These are phyloP conservation scores for Scenedesmus sp. DNA, from an alignment of 163 green algal genomes.

Conservation along the genomic window DNA sequence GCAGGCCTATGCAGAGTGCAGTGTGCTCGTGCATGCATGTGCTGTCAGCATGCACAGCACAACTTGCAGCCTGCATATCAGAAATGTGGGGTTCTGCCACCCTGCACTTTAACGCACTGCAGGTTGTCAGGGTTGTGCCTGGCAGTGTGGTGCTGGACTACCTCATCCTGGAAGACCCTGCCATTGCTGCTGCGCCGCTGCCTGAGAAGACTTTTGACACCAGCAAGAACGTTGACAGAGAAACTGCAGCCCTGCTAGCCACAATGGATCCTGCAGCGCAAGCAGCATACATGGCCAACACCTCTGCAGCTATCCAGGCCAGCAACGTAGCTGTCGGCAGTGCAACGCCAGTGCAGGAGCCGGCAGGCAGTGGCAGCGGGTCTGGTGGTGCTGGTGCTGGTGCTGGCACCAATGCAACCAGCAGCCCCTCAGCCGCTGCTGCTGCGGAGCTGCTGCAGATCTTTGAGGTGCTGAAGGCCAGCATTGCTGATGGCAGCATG, in stretches of 20 bases:
- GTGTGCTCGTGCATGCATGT: background rate
- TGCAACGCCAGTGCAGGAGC: background rate
- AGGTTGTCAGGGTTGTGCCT: slow-evolving; percentile 21
- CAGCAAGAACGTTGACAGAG: slow-evolving; percentile 29
- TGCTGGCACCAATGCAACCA: background rate
- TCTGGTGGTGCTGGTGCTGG: background rate
- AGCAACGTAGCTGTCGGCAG: background rate
- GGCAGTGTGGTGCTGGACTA: slow-evolving; percentile 17
- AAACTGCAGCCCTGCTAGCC: background rate
- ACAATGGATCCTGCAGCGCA: background rate
- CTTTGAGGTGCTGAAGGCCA: slow-evolving; percentile 7
- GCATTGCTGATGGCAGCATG: slow-evolving; percentile 18
- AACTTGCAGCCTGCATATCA: background rate
- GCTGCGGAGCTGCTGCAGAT: slow-evolving; percentile 17
- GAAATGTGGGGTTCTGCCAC: background rate
- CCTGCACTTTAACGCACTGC: background rate
- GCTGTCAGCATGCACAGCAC: background rate
- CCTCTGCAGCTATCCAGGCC: background rate
- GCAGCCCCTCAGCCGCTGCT: background rate
- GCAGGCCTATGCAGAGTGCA: background rate
- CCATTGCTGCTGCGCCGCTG: background rate
- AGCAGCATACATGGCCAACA: background rate
- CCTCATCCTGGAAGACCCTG: slow-evolving; percentile 17
- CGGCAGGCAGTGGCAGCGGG: background rate
- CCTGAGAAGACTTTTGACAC: slow-evolving; percentile 36